Conservation (phyloP, 108 stramenopile genomes). For the Parietichytrium sp. region DNA sequence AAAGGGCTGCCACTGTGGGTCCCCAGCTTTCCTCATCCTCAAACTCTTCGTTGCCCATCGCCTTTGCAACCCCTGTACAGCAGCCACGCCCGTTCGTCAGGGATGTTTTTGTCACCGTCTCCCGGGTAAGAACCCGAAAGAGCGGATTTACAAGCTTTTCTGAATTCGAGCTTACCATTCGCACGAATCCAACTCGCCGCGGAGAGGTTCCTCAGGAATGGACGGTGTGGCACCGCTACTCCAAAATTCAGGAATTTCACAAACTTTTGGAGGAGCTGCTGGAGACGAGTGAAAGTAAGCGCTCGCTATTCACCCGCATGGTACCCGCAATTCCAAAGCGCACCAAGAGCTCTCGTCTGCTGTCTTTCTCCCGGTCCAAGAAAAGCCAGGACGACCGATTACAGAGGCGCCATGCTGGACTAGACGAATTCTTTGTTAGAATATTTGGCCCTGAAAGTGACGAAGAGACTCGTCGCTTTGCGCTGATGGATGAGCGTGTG, state of each 20-base stretch:
- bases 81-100: no score
- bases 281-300: neutral
- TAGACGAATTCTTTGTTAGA: constrained; percentile 12
- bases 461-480: neutral
- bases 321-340: constrained; percentile 13
- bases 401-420: constrained; percentile 29
- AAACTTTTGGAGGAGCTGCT: neutral
- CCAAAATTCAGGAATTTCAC: neutral
- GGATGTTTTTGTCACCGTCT: neutral
- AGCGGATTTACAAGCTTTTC: neutral
- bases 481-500: neutral
- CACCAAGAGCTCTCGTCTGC: neutral
- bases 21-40: no score
- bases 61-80: no score
- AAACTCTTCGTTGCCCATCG: no score
- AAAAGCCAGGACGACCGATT: neutral
- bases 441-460: neutral
- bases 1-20: no score
- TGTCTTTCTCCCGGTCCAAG: neutral
- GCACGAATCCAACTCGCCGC: neutral
- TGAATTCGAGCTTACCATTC: neutral
- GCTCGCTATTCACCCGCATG: constrained; percentile 14
- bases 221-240: constrained; percentile 16
- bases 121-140: neutral
- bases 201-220: no score